Evolutionary conservation across 1,284 basidiomycete genomes (phyloP).

Genomic region (Heliocybe sulcata): DNA sequence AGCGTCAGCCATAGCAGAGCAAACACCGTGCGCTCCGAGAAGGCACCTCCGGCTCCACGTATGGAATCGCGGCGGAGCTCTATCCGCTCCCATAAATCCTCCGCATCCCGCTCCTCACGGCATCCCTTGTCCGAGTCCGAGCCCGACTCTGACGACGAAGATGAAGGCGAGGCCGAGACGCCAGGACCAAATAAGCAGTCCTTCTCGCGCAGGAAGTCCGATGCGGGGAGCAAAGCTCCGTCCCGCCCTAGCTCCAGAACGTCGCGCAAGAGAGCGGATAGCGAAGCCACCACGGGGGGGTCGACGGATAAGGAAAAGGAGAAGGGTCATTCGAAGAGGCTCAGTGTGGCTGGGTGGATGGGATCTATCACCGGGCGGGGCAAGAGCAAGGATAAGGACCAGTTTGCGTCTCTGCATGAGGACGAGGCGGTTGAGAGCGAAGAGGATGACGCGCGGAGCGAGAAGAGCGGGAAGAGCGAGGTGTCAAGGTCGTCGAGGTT

Average conservation of each 20-base stretch:
- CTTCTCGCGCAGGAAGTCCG: slow-evolving; percentile 31
- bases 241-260: slow-evolving; percentile 48
- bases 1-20: slow-evolving; percentile 6
- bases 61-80: slow-evolving; percentile 10
- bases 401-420: slow-evolving; percentile 37
- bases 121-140: too few relatives aligned
- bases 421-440: slow-evolving; percentile 31
- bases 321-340: slow-evolving; percentile 18
- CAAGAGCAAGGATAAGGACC: slow-evolving; percentile 54
- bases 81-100: slow-evolving; percentile 15
- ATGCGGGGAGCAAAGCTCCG: slow-evolving; percentile 33
- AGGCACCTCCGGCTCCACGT: slow-evolving; percentile 7
- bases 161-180: slow-evolving; percentile 9
- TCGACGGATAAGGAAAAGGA: slow-evolving; percentile 13
- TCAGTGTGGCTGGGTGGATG: slow-evolving; percentile 60
- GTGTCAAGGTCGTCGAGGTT: slow-evolving; percentile 18
- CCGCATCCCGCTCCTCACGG: slow-evolving; percentile 8
- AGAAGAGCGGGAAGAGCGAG: slow-evolving; percentile 14
- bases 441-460: slow-evolving; percentile 19
- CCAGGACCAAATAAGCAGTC: slow-evolving; percentile 20
- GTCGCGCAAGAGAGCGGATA: slow-evolving; percentile 55
- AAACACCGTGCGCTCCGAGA: slow-evolving; percentile 10
- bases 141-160: slow-evolving; percentile 1
- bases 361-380: slow-evolving; percentile 48
- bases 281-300: slow-evolving; percentile 29